A percentile compares a stretch with the other conserved stretches of the same genome.
Evolutionary conservation across 2,329 filamentous ascomycete genomes (phyloP).

Genomic region (Thermoascus crustaceus): DNA sequence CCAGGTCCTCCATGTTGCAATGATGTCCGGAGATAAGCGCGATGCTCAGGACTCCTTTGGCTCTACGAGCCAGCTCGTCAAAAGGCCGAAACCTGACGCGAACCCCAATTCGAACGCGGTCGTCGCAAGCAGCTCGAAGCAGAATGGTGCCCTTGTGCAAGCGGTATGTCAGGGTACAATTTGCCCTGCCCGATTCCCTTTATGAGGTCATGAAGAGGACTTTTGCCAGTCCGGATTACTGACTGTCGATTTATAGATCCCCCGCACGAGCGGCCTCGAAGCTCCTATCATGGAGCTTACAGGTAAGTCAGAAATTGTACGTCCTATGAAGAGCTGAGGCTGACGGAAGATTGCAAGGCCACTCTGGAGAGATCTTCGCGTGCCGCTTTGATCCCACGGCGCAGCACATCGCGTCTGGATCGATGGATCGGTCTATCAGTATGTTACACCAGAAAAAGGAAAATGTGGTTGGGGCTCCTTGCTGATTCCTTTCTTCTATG

Average conservation of each 20-base stretch:
- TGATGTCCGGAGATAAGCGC: slow-evolving; percentile 86
- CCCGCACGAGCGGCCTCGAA: slow-evolving; percentile 73
- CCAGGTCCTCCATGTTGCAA: slow-evolving; percentile 10
- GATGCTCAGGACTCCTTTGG: slow-evolving; percentile 78
- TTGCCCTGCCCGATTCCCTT: too few relatives aligned
- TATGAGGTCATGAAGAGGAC: too few relatives aligned
- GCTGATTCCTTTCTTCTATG: not conserved
- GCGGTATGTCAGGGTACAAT: slow-evolving; percentile 44
- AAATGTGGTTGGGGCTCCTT: not conserved
- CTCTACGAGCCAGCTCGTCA: slow-evolving; percentile 67
- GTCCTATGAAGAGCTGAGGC: not conserved
- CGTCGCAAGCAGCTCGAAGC: slow-evolving; percentile 46
- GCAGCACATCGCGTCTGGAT: slow-evolving; percentile 83
- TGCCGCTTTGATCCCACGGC: slow-evolving; percentile 85
- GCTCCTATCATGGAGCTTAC: slow-evolving; percentile 91
- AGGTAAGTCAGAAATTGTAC: slow-evolving; percentile 46
- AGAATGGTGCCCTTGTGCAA: slow-evolving; percentile 58
- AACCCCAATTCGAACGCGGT: slow-evolving; percentile 51
- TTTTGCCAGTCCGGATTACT: too few relatives aligned
- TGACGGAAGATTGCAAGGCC: slow-evolving; percentile 35
- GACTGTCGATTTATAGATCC: slow-evolving; percentile 49
- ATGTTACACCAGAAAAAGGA: slow-evolving; percentile 26
- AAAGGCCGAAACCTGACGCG: slow-evolving; percentile 70
- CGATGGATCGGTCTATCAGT: slow-evolving; percentile 90
- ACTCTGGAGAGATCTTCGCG: slow-evolving; percentile 77